Base-by-base conservation (phyloP, 192 early-diverging fungal genomes). In the Backusella sp. region DNA sequence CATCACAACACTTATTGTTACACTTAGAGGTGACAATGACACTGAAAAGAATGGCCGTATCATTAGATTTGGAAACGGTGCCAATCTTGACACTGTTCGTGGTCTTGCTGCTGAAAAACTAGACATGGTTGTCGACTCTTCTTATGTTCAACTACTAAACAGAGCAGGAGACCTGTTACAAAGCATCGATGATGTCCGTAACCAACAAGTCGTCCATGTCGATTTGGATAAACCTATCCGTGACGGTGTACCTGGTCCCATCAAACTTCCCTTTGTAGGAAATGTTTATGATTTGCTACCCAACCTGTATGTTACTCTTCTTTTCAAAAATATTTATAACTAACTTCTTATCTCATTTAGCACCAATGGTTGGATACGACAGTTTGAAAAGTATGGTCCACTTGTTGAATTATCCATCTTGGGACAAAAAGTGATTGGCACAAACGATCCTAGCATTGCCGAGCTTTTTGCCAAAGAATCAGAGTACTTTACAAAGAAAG, bases 401-500 rank as follows among this genome's bases (percentile, higher is more conserved):
- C 37, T 85, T 4, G 68, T 88, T 14, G 72, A 81, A 9, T 34
- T 83, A 17, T 79, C n/a, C 6, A 36, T 76, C 15, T 23, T 72
- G 62, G 46, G 73, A 39, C 32, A 28, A 4, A 49, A 41, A 41
- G 44, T 49, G 0, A 62, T 81, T 11, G 34, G 42, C 26, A 87
- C 85, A 9, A 77, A 75, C 28, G 85, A 88, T 52, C 83, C 89
- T 14, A 76, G 26, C 21, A 59, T 87, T 11, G 87, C 80, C 6
- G 80, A 86, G 41, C 36, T 77, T 3, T 72, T 87, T 12, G 79
- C 80, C 15, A 77, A 83, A 52, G 89, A 90, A 73, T 73, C 68
- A 7, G 86, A 87, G n/a, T 86, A 77, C 59, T 89, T 88, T 46
- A 85, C 78, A 23, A 89, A 90, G 73, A 76, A 75, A 26, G 75